phyloP scores from a whole-genome alignment of 163 green algal genomes.

The Chlorella variabilis region DNA sequence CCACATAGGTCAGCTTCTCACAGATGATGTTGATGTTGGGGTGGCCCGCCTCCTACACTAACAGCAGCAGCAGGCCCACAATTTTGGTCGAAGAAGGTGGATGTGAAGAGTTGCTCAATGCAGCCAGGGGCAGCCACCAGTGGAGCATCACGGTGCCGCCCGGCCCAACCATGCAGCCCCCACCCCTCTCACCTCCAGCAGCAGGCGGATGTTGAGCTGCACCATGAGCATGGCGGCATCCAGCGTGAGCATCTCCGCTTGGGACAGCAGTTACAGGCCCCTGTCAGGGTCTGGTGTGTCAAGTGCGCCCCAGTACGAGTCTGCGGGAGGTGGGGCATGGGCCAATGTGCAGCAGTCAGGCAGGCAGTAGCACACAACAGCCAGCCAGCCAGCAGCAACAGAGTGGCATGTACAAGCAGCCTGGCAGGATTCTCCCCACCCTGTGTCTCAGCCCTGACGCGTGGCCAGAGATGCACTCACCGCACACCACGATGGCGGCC shows the following conservation, averaged over 20 bases:
- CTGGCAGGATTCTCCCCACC: too few species aligned
- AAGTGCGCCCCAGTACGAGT: constrained; percentile 5
- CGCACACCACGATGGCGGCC: constrained; percentile 41
- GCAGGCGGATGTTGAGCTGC: constrained; percentile 70
- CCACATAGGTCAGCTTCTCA: constrained; percentile 58
- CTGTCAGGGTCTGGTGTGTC: neutral
- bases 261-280: constrained; percentile 23
- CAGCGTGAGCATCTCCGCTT: constrained; percentile 55
- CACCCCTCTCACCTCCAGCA: constrained; percentile 19
- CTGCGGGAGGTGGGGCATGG: neutral
- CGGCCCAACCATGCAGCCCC: neutral
- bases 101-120: too few species aligned
- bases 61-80: neutral
- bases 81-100: neutral
- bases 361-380: too few species aligned
- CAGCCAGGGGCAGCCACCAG: too few species aligned
- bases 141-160: too few species aligned
- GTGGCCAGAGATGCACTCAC: too few species aligned
- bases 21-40: constrained; percentile 63
- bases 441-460: too few species aligned
- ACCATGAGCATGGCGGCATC: constrained; percentile 58
- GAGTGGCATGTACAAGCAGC: too few species aligned
- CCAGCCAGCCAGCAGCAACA: too few species aligned
- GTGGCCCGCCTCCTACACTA: constrained; percentile 39
- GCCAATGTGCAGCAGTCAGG: too few species aligned